Evolutionary conservation across 306 rosid species (phyloP).

Genomic region (Geum urbanum): DNA sequence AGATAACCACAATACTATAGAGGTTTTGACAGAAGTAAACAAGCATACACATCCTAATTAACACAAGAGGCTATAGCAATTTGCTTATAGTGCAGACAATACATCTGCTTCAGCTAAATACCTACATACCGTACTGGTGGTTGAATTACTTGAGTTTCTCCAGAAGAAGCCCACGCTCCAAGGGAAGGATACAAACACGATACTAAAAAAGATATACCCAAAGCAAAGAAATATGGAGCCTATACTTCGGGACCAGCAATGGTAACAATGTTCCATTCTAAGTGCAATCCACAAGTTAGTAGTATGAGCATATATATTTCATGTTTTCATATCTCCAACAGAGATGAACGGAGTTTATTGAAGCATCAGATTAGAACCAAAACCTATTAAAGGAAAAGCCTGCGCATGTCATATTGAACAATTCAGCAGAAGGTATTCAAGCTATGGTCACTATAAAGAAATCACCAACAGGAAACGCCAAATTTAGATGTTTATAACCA

Average conservation of each 20-base stretch:
- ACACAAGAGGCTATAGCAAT: conserved; percentile 21
- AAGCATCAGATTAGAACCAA: no score
- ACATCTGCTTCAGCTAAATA: conserved; percentile 42
- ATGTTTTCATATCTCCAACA: no score
- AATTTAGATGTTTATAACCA: no score
- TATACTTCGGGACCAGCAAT: conserved; percentile 15
- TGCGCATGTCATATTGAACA: no score
- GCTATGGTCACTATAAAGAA: no score
- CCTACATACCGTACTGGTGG: conserved; percentile 90
- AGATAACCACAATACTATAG: conserved; percentile 59
- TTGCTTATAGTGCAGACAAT: conserved; percentile 25
- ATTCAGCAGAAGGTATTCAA: no score
- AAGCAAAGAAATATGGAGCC: conserved; percentile 33
- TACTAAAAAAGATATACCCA: conserved; percentile 43
- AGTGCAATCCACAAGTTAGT: conserved; percentile 22
- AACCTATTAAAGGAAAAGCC: no score
- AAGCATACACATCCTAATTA: conserved; percentile 36
- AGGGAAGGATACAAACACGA: conserved; percentile 63
- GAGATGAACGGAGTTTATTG: no score
- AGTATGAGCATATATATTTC: no score
- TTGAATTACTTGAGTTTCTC: conserved; percentile 77
- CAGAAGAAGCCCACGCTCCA: conserved; percentile 87
- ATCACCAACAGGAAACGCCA: no score
- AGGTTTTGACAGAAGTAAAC: conserved; percentile 39
- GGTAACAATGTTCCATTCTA: conserved; percentile 27